Evolutionary conservation across 2,329 filamentous ascomycete species (phyloP), one percentile per base, ranked within the genome.

Genomic region (Colletotrichum orchidophilum): DNA sequence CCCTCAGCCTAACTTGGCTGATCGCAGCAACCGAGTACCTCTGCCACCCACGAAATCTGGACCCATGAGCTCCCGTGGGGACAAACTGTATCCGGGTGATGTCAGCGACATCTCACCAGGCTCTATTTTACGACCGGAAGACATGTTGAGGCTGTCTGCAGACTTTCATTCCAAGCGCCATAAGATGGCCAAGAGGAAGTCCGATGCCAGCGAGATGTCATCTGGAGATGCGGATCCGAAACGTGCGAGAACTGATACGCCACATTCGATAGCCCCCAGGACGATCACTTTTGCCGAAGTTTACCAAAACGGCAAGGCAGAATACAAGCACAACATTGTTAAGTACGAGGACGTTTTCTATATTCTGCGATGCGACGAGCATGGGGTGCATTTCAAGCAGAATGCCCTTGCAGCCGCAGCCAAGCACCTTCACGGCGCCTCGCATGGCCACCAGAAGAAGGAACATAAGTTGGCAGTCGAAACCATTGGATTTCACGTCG

Each of bases 271-370:
- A 26, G 68, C 68, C 5, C 68, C 64, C 1, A 24, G 27, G 5
- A 78, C 27, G 3, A 70, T 76, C 46, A 65, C 53, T 1, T 76
- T 74, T 12, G 52, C 75, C 9, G 74, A 76, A 13, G 73, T 76
- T 4, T 73, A 73, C 18, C 74, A 75, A 35, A 60, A 68, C 15
- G 75, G 75, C 5, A 68, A 73, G 5, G 70, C 75, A 5, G 46
- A 72, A 24, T 66, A 72, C 31, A 75, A 74, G 70, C 72, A 75
- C 39, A 60, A 54, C 5, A 76, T 76, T 26, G 33, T 75, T 9
- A 62, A 71, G 21, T 73, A 42, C 18, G 62, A 72, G 8, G 70
- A 61, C 4, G n/a, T 73, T 1, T 76, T 65, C 42, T 76, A 74
- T 35, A 74, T 76, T n/a, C 52, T 76, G 7, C 71, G 59, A 21